A percentile compares a stretch with the other conserved stretches of the same genome.
These are phyloP conservation scores for Onygenales sp. DNA, from an alignment of 2,329 filamentous ascomycete species.

Conservation along the genomic window DNA sequence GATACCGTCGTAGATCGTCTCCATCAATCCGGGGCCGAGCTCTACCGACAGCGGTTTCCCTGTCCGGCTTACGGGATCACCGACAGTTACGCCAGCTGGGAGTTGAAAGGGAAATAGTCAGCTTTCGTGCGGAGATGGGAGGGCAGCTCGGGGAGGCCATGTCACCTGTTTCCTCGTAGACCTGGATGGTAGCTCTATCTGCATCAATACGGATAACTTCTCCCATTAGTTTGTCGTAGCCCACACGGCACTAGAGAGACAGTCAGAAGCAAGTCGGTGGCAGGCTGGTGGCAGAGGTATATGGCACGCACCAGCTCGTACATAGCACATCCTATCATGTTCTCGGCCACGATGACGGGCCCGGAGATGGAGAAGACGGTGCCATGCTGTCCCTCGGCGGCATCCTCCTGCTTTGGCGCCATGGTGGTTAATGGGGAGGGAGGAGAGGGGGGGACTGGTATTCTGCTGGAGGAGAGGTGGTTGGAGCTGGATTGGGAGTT, in stretches of 20 bases:
- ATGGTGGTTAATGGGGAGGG: constrained; percentile 26
- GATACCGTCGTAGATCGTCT: constrained; percentile 99
- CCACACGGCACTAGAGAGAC: constrained; percentile 65
- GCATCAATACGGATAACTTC: constrained; percentile 96
- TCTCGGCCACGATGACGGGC: constrained; percentile 91
- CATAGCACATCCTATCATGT: constrained; percentile 99
- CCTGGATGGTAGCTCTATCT: constrained; percentile 95
- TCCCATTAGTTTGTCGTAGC: constrained; percentile 82
- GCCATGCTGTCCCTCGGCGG: constrained; percentile 50
- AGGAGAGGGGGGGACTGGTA: constrained; percentile 16
- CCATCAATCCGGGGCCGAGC: constrained; percentile 90
- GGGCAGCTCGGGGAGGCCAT: constrained; percentile 7
- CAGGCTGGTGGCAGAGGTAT: constrained; percentile 1
- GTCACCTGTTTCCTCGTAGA: constrained; percentile 95
- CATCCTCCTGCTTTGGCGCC: constrained; percentile 35
- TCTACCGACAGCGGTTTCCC: constrained; percentile 96
- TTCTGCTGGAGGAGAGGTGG: constrained; percentile 16
- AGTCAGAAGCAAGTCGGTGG: background rate
- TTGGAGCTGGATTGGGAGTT: constrained; percentile 25
- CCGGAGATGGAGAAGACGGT: constrained; percentile 65
- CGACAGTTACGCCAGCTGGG: constrained; percentile 79
- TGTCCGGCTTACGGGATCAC: constrained; percentile 82
- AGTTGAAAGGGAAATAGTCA: background rate
- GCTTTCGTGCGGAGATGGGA: constrained; percentile 1
- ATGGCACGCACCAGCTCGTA: constrained; percentile 73